Evolutionary conservation across 163 green algal genomes (phyloP), one percentile per base, ranked within the genome.

Genomic region (Chlamydomonas reinhardtii): DNA sequence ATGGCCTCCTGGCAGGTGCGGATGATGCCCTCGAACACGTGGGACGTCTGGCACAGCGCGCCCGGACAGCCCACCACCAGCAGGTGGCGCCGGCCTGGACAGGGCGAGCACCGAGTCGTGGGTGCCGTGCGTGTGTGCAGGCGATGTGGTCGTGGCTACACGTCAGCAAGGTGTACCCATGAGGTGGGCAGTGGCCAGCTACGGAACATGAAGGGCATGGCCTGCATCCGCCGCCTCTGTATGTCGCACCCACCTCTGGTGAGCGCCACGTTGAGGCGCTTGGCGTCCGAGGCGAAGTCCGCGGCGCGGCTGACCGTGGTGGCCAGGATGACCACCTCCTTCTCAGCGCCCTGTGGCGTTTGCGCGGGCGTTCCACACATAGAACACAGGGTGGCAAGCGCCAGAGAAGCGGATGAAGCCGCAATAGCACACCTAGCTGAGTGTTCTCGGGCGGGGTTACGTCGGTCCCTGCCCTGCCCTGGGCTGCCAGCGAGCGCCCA

Each of bases 251-350:
- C 39, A 52, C 91, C 96, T 9, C 96, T 88, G 0, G 94, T 98
- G 0, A 98, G 89, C 24, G 96, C 96, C 27, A 98, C 96, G 69
- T 97, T 97, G 43, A 98, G 89, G 27, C 96, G 92, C n/a, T 90
- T 86, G 1, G 88, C 68, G 76, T 97, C 94, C 39, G 90, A 64
- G 2, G 66, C 69, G 69, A 88, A 87, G 52, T 90, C 78, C 15
- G 72, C 68, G 2, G 84, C 61, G 0, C 84, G 89, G 0, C 88
- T 94, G 17, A 95, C 85, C 25, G 91, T 91, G n/a, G 94, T 96
- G 27, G 94, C 93, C 32, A 98, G 82, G 22, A 98, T 82, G 76
- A 98, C 95, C 35, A 97, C 86, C 29, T 97, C 93, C 78, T 95
- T 95, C 83, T 98, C 96, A 27, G 93, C 92, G 15, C 96, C 96